Evolutionary conservation across 805 yeast genomes (phyloP).

Genomic region (Schwanniomyces vanrijiae): DNA sequence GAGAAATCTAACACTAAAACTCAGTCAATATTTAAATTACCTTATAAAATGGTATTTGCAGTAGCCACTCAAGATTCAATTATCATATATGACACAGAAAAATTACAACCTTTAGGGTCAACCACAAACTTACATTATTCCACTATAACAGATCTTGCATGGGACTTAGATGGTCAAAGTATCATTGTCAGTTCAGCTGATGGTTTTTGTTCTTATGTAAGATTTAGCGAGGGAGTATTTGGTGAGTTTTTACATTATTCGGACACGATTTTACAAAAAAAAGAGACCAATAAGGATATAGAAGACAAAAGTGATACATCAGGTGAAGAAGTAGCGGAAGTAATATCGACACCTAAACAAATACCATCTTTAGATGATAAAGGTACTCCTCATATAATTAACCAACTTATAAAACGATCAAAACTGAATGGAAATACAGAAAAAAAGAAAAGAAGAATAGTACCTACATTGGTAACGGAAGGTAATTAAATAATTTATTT

Average conservation of each 20-base stretch:
- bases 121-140: conserved; percentile 84
- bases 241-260: conserved; percentile 39
- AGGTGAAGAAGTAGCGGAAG: not conserved
- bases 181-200: conserved; percentile 83
- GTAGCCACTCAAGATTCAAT: conserved; percentile 91
- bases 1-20: conserved; percentile 21
- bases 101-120: conserved; percentile 64
- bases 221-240: conserved; percentile 51
- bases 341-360: not conserved
- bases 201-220: conserved; percentile 80
- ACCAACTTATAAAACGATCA: not conserved
- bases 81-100: conserved; percentile 76
- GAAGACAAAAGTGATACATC: not conserved
- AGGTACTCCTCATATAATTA: not conserved
- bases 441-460: conserved; percentile 30
- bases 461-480: conserved; percentile 28
- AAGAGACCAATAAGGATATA: not conserved
- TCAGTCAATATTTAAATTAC: conserved; percentile 49
- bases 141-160: conserved; percentile 80
- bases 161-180: conserved; percentile 76
- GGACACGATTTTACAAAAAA: not conserved
- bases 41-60: conserved; percentile 85
- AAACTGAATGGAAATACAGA: not conserved
- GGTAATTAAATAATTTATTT: not conserved
- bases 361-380: not conserved